A percentile compares a stretch with the other conserved stretches of the same genome.
Conservation (phyloP, 2,329 filamentous ascomycete genomes). For the Sporothrix euskadiensis region DNA sequence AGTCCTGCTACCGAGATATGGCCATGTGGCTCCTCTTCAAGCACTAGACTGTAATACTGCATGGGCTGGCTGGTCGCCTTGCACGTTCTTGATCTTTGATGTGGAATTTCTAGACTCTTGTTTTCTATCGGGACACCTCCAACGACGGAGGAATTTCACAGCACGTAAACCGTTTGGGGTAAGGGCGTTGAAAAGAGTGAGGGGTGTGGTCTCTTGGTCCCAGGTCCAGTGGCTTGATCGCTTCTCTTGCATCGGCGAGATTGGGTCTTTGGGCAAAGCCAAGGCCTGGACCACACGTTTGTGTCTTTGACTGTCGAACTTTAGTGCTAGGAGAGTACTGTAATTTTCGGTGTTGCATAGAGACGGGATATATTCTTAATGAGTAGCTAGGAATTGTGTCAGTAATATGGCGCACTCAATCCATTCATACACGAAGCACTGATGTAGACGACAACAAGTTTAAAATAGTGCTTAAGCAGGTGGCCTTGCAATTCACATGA, state of each 20-base stretch:
- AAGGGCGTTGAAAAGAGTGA: not conserved
- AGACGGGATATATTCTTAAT: too few relatives aligned
- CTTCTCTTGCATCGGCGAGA: too few relatives aligned
- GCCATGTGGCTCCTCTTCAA: not conserved
- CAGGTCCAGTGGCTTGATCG: not conserved
- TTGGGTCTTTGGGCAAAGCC: too few relatives aligned
- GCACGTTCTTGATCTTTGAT: not conserved
- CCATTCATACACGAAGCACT: too few relatives aligned
- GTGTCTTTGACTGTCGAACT: too few relatives aligned
- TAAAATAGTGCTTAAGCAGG: not conserved
- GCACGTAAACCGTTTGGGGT: not conserved
- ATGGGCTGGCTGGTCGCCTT: not conserved
- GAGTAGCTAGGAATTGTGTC: too few relatives aligned
- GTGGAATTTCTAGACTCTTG: not conserved
- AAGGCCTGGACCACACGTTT: too few relatives aligned
- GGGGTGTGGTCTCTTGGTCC: not conserved
- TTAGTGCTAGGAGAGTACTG: too few relatives aligned
- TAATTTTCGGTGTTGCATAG: too few relatives aligned
- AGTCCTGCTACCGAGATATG: not conserved
- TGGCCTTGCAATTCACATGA: not conserved
- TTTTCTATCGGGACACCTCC: not conserved
- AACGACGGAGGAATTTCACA: not conserved
- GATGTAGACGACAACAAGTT: too few relatives aligned
- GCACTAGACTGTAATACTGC: not conserved
- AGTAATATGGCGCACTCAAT: too few relatives aligned